phyloP scores from a whole-genome alignment of 1,284 basidiomycete genomes.

The Kalmanozyma brasiliensis region DNA sequence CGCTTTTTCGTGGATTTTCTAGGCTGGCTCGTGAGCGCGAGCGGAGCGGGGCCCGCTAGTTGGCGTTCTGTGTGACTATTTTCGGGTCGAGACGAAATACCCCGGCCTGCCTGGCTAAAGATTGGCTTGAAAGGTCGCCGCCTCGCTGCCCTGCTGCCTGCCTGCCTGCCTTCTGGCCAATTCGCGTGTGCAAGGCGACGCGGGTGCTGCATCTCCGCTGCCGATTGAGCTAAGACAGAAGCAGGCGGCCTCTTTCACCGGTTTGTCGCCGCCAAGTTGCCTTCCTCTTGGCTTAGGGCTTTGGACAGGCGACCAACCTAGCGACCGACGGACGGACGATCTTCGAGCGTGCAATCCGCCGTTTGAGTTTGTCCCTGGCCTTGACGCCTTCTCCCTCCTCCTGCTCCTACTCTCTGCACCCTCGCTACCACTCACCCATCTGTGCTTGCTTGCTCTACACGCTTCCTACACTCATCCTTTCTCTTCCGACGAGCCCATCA shows the following conservation, averaged over 20 bases:
- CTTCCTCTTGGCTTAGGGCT: conserved; percentile 4
- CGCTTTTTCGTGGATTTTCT: no score
- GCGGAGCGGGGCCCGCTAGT: no score
- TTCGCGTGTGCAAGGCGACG: not conserved
- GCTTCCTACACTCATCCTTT: conserved; percentile 43
- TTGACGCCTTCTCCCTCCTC: not conserved
- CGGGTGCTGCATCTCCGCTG: conserved; percentile 17
- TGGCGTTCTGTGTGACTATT: no score
- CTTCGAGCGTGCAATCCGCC: no score
- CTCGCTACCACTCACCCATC: conserved; percentile 6
- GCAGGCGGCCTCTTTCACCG: not conserved
- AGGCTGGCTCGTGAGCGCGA: no score
- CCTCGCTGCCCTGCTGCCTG: not conserved
- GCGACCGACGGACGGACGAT: not conserved
- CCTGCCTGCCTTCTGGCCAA: not conserved
- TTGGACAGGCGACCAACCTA: conserved; percentile 1
- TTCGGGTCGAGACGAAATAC: not conserved
- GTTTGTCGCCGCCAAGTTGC: conserved; percentile 5
- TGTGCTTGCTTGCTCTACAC: conserved; percentile 5
- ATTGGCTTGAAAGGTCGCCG: no score
- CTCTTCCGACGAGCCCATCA: not conserved
- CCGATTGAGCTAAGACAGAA: not conserved
- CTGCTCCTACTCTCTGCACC: not conserved
- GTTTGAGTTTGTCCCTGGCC: not conserved
- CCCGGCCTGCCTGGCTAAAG: conserved; percentile 8